Base-by-base conservation (phyloP, 176 grass and related monocot genomes). In the Musa schizocarpa region DNA sequence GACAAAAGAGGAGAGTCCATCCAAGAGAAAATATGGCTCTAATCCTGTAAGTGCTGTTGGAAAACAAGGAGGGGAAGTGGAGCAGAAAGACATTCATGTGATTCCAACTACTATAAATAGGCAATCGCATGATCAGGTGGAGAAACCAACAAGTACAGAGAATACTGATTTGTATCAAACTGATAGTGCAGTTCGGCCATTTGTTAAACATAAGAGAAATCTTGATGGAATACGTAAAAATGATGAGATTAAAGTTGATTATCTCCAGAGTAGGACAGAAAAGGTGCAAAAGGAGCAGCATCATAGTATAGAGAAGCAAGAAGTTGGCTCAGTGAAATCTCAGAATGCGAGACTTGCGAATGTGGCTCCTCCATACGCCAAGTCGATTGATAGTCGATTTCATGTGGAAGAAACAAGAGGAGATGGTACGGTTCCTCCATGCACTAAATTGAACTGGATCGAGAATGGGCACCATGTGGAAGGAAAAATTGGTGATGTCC, bases 21-120 rank as follows among this genome's bases (percentile, higher is more conserved):
- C 67, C 34, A 73, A 58, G 74, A 76, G 54, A 64, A 77, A 50
- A 61, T 23, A 27, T 29, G 59, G 56, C 20, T 51, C 73, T 58
- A 50, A 9, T 73, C 54, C 78, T 27, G 22, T 63, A 61, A 63
- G 73, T 53, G 48, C 77, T 75, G 69, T 67, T 17, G 57, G 51
- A 48, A 85, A 86, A 80, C 74, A 90, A 43, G 75, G 84, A 83
- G 68, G 84, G 34, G 77, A 76, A 51, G 21, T 67, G 20, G 89
- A 94, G 55, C 84, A 84, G 10, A 89, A 99, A 84, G 86, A 89
- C 84, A 92, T 87, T 68, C 85, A 89, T 85, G 85, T 89, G 9
- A 67, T 87, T 83, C 78, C 88, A 87, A 82, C 82, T 71, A 72
- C 70, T 48, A 29, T 65, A 34, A 65, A 65, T 82, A 74, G 50